Conservation (phyloP, 805 yeast species). For the Jamesozyma lodderae region DNA sequence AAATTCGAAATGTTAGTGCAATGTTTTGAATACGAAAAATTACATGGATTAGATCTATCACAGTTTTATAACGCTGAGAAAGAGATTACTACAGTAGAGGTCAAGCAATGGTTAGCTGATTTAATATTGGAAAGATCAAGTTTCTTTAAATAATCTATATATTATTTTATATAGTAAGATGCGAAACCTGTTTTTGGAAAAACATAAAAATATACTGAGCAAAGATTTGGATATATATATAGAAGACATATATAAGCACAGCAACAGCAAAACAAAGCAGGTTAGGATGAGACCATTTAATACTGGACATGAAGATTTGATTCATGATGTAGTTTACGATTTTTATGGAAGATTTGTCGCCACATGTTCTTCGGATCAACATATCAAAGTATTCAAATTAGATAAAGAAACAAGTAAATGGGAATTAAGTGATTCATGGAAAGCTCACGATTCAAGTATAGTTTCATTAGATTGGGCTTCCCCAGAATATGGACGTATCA, state of each 20-base stretch:
- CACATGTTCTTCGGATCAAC: constrained; percentile 92
- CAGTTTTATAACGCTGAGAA: constrained; percentile 60
- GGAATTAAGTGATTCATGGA: constrained; percentile 84
- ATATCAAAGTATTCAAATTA: constrained; percentile 77
- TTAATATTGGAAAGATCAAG: constrained; percentile 38
- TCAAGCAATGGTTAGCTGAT: constrained; percentile 57
- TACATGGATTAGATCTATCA: constrained; percentile 47
- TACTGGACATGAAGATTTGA: constrained; percentile 87
- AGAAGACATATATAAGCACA: neutral
- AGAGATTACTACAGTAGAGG: constrained; percentile 62
- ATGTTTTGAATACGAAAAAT: constrained; percentile 76
- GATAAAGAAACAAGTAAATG: constrained; percentile 54
- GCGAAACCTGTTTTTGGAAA: no score
- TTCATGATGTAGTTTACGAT: constrained; percentile 85
- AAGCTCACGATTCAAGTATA: constrained; percentile 86
- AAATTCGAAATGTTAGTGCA: constrained; percentile 81
- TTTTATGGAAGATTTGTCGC: constrained; percentile 89
- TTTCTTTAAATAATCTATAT: neutral
- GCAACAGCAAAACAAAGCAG: neutral
- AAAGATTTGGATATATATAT: no score
- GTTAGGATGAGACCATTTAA: constrained; percentile 57
- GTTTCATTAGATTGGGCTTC: constrained; percentile 85
- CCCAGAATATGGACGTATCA: constrained; percentile 82
- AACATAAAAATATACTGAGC: no score
- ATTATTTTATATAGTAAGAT: neutral